Percentiles rank a stretch among this genome's conserved stretches.
phyloP scores from a whole-genome alignment of 176 grass and related monocot species.

The Pontederia paniculata region DNA sequence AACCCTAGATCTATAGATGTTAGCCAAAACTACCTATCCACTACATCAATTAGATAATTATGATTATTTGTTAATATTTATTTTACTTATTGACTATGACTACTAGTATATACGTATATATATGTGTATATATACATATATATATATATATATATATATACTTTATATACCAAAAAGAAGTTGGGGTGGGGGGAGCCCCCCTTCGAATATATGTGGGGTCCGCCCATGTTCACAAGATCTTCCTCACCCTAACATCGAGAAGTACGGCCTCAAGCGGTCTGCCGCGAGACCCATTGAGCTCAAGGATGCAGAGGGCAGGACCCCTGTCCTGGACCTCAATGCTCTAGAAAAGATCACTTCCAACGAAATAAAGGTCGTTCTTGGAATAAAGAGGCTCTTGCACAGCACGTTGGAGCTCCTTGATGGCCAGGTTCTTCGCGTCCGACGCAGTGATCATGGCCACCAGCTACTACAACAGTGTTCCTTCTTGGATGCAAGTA shows the following conservation, averaged over 20 bases:
- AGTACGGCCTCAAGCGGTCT: constrained; percentile 45
- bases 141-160: too few species aligned
- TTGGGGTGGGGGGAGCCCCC: too few species aligned
- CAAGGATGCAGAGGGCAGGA: constrained; percentile 53
- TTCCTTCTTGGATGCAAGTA: constrained; percentile 77
- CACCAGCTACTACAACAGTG: constrained; percentile 71
- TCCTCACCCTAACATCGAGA: constrained; percentile 46
- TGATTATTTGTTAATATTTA: too few species aligned
- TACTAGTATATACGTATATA: too few species aligned
- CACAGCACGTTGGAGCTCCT: constrained; percentile 35
- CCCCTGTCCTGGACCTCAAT: constrained; percentile 58
- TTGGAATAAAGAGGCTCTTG: constrained; percentile 26
- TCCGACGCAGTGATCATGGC: constrained; percentile 71
- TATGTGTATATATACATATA: too few species aligned
- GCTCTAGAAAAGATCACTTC: constrained; percentile 35
- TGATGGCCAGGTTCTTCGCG: constrained; percentile 26
- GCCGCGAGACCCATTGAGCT: constrained; percentile 45
- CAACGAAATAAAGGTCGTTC: constrained; percentile 55
- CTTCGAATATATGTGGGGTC: too few species aligned
- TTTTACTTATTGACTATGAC: too few species aligned
- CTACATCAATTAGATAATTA: too few species aligned
- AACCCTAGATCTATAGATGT: too few species aligned
- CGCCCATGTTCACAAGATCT: too few species aligned
- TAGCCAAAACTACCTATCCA: too few species aligned
- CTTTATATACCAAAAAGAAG: too few species aligned